phyloP scores from a whole-genome alignment of 208 protist species.

The Crithidia sp. region DNA sequence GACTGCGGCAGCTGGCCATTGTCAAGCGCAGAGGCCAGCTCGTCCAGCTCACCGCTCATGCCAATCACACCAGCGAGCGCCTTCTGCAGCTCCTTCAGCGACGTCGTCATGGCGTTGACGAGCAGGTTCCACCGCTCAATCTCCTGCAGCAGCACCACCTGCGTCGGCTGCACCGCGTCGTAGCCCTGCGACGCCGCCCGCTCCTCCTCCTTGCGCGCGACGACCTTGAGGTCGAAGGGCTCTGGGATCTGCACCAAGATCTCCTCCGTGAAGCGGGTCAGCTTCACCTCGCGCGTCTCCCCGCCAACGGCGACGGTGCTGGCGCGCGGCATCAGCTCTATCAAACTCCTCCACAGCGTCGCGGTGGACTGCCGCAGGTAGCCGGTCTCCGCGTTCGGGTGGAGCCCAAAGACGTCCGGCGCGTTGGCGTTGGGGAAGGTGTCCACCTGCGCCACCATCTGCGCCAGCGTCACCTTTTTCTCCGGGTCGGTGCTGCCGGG shows the following conservation, averaged over 20 bases:
- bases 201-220: conserved; percentile 73
- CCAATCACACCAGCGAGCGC: conserved; percentile 97
- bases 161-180: conserved; percentile 87
- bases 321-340: conserved; percentile 96
- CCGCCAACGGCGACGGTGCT: conserved; percentile 51
- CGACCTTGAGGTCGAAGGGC: conserved; percentile 91
- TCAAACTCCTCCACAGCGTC: conserved; percentile 94
- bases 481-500: conserved; percentile 66
- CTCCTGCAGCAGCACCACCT: conserved; percentile 99
- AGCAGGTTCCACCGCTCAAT: conserved; percentile 98
- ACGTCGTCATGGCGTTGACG: conserved; percentile 86
- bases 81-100: conserved; percentile 95
- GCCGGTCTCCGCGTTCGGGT: conserved; percentile 98
- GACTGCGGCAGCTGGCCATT: conserved; percentile 94
- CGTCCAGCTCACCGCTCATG: conserved; percentile 97
- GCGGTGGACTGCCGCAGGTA: conserved; percentile 96
- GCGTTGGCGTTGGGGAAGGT: conserved; percentile 93
- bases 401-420: conserved; percentile 98
- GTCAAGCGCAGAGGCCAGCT: conserved; percentile 91
- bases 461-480: conserved; percentile 70
- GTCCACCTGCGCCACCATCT: conserved; percentile 94
- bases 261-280: conserved; percentile 89
- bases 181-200: conserved; percentile 61
- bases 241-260: conserved; percentile 93
- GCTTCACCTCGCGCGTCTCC: conserved; percentile 88